A percentile compares a stretch with the other conserved stretches of the same genome.
Evolutionary conservation across 768 basidiomycete genomes (phyloP).

Genomic region (Pholiota conissans): DNA sequence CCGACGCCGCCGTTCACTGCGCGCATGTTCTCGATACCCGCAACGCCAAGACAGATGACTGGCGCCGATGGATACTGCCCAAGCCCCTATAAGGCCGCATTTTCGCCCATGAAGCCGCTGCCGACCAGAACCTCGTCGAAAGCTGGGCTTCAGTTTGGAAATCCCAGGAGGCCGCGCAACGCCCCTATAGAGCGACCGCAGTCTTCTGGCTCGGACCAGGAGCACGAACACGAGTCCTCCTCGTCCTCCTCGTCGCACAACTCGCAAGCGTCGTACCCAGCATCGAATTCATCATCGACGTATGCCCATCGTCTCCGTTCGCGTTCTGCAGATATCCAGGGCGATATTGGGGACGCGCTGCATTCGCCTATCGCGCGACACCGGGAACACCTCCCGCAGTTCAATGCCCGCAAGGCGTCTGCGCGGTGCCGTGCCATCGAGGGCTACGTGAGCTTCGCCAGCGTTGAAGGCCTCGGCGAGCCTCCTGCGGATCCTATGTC

Average conservation of each 20-base stretch:
- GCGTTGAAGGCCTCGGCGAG: conserved; percentile 64
- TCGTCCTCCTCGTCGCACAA: conserved; percentile 6
- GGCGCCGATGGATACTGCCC: conserved; percentile 12
- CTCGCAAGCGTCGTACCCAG: conserved; percentile 9
- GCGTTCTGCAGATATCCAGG: neutral
- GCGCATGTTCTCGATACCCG: conserved; percentile 10
- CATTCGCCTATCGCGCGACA: neutral
- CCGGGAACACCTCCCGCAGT: conserved; percentile 33
- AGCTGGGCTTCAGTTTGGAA: neutral
- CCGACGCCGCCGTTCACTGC: conserved; percentile 24
- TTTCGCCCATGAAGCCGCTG: conserved; percentile 3
- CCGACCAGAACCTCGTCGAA: neutral
- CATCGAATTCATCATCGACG: conserved; percentile 2
- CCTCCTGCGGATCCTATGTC: conserved; percentile 42
- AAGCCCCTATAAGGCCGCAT: conserved; percentile 22
- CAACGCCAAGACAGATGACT: neutral
- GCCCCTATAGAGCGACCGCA: neutral
- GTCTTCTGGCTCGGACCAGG: neutral
- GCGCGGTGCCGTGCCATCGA: conserved; percentile 53
- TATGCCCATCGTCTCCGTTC: neutral
- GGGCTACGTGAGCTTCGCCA: conserved; percentile 70
- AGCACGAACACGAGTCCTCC: conserved; percentile 7
- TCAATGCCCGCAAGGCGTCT: conserved; percentile 66
- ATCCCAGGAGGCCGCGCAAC: conserved; percentile 4
- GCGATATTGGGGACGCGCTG: neutral